phyloP scores from a whole-genome alignment of 768 basidiomycete genomes.

The Coprinopsis marcescibilis region DNA sequence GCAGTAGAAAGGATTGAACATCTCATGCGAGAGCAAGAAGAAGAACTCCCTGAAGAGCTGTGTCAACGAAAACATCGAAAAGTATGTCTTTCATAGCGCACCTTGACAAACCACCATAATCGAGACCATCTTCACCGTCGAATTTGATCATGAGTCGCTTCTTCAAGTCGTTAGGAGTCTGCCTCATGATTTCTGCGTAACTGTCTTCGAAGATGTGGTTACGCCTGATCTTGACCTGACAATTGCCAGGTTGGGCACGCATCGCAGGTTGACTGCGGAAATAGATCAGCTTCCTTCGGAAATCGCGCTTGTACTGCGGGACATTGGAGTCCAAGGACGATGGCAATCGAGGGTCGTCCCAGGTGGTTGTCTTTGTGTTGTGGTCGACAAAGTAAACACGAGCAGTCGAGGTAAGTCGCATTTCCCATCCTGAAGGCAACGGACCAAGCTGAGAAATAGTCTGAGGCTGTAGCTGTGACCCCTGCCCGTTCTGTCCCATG shows the following conservation, averaged over 20 bases:
- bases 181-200: slow-evolving; percentile 99
- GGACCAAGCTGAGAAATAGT: slow-evolving; percentile 96
- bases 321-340: slow-evolving; percentile 95
- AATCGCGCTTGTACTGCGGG: slow-evolving; percentile 99
- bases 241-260: slow-evolving; percentile 97
- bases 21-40: slow-evolving; percentile 98
- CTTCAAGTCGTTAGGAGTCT: slow-evolving; percentile 97
- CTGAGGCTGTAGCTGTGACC: slow-evolving; percentile 84
- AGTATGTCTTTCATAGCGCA: slow-evolving; percentile 28
- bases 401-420: slow-evolving; percentile 97
- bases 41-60: slow-evolving; percentile 82
- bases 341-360: slow-evolving; percentile 97
- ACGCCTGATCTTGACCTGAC: slow-evolving; percentile 96
- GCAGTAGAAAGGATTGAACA: slow-evolving; percentile 99
- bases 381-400: slow-evolving; percentile 99
- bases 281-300: slow-evolving; percentile 97
- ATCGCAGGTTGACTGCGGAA: slow-evolving; percentile 98
- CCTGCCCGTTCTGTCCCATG: slow-evolving; percentile 90
- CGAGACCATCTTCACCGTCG: slow-evolving; percentile 96
- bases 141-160: slow-evolving; percentile 99
- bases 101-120: slow-evolving; percentile 98
- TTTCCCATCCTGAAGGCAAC: slow-evolving; percentile 97
- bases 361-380: slow-evolving; percentile 99
- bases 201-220: slow-evolving; percentile 99
- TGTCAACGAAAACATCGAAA: not conserved